Percentiles rank a stretch among this genome's conserved stretches.
Conservation (phyloP, 2,329 filamentous ascomycete genomes). For the Clathrospora elynae region DNA sequence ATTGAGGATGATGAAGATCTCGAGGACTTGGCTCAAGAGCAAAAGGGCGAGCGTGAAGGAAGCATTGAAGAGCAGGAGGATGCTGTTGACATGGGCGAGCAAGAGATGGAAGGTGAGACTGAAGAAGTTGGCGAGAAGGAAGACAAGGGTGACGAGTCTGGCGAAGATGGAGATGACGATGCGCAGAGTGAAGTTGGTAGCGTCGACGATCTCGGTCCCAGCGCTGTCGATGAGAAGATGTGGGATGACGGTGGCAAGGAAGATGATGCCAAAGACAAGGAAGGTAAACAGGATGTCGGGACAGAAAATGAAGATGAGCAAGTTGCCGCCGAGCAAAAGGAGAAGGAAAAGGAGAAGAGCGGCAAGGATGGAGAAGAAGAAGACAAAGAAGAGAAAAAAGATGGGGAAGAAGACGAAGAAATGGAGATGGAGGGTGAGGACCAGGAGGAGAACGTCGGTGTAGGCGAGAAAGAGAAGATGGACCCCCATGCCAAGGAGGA, state of each 20-base stretch:
- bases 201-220: constrained; percentile 87
- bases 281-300: constrained; percentile 64
- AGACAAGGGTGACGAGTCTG: constrained; percentile 63
- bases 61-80: constrained; percentile 82
- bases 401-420: constrained; percentile 62
- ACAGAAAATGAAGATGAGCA: constrained; percentile 57
- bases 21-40: constrained; percentile 85
- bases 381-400: constrained; percentile 65
- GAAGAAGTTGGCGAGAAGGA: constrained; percentile 62
- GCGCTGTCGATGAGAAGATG: constrained; percentile 95
- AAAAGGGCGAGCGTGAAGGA: constrained; percentile 63
- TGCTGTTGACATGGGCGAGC: constrained; percentile 88
- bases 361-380: constrained; percentile 66
- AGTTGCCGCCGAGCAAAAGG: constrained; percentile 54
- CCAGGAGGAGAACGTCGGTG: constrained; percentile 64
- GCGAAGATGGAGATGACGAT: constrained; percentile 58
- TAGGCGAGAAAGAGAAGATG: constrained; percentile 68
- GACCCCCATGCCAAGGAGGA: constrained; percentile 81
- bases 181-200: constrained; percentile 90
- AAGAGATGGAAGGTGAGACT: constrained; percentile 87
- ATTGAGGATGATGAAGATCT: constrained; percentile 92
- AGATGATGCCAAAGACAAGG: constrained; percentile 80
- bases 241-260: constrained; percentile 88
- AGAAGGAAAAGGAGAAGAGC: constrained; percentile 57
- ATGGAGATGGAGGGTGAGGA: constrained; percentile 63